Percentiles rank a stretch among this genome's conserved stretches.
These are phyloP conservation scores for Umbelopsis sp. DNA, from an alignment of 192 early-diverging fungal species.

Conservation along the genomic window DNA sequence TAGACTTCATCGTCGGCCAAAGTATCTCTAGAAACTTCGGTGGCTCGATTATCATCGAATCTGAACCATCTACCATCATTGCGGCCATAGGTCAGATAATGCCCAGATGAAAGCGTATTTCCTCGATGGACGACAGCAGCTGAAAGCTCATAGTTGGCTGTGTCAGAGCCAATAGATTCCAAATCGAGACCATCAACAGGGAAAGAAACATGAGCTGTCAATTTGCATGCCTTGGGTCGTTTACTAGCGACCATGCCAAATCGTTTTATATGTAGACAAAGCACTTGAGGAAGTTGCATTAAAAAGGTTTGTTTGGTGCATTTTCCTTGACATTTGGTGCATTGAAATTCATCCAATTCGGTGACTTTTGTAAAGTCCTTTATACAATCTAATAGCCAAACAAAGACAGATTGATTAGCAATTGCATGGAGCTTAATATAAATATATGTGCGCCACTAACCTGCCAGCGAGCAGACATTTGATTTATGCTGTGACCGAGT, in stretches of 20 bases:
- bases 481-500: slow-evolving; percentile 13
- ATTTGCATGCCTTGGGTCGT: slow-evolving; percentile 1
- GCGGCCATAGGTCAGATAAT: slow-evolving; percentile 11
- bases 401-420: too few relatives aligned
- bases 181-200: background rate
- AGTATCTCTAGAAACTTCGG: slow-evolving; percentile 25
- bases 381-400: background rate
- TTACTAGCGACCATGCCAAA: slow-evolving; percentile 5
- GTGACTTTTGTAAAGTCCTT: slow-evolving; percentile 4
- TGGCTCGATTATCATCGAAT: slow-evolving; percentile 14
- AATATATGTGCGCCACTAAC: background rate
- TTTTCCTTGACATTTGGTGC: slow-evolving; percentile 18
- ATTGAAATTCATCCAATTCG: slow-evolving; percentile 15
- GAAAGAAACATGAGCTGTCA: slow-evolving; percentile 6
- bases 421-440: background rate
- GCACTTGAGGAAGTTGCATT: slow-evolving; percentile 10
- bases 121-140: slow-evolving; percentile 14
- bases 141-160: background rate
- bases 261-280: slow-evolving; percentile 3
- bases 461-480: background rate
- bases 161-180: background rate
- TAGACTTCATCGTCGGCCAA: slow-evolving; percentile 49
- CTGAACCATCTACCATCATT: slow-evolving; percentile 19
- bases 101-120: slow-evolving; percentile 2
- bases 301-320: slow-evolving; percentile 9